Percentiles rank a stretch among this genome's conserved stretches.
phyloP scores from a whole-genome alignment of 257 asterid genomes.

The Lavandula angustifolia region DNA sequence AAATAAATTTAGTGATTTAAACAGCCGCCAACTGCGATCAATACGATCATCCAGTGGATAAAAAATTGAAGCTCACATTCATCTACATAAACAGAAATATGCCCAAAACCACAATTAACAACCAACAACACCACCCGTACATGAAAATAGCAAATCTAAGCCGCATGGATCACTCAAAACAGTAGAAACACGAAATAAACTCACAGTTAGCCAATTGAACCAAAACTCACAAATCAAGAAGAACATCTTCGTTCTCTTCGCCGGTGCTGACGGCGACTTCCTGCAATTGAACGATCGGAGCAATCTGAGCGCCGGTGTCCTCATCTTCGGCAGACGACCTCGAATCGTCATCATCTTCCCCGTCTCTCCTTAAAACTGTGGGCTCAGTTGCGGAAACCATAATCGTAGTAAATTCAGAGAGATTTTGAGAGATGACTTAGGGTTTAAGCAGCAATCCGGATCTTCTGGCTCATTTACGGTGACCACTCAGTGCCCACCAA shows the following conservation, averaged over 20 bases:
- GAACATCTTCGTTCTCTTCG: constrained; percentile 70
- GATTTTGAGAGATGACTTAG: constrained; percentile 31
- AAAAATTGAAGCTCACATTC: not conserved
- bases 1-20: not conserved
- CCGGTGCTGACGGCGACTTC: constrained; percentile 77
- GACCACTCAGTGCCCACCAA: no score
- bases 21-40: not conserved
- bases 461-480: no score
- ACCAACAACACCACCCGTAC: not conserved
- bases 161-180: constrained; percentile 21
- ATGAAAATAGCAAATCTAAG: not conserved
- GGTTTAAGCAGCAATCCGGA: constrained; percentile 27
- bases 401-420: constrained; percentile 9
- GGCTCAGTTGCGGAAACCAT: constrained; percentile 50
- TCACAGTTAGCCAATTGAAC: not conserved
- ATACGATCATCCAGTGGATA: constrained; percentile 8
- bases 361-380: constrained; percentile 29
- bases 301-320: constrained; percentile 79
- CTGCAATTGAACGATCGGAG: constrained; percentile 66
- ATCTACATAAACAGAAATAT: not conserved
- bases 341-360: constrained; percentile 48
- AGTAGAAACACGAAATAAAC: not conserved
- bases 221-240: constrained; percentile 66
- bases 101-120: constrained; percentile 12
- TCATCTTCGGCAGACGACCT: constrained; percentile 56